phyloP scores from a whole-genome alignment of 2,329 filamentous ascomycete genomes.

The Colletotrichum ledebouriae region DNA sequence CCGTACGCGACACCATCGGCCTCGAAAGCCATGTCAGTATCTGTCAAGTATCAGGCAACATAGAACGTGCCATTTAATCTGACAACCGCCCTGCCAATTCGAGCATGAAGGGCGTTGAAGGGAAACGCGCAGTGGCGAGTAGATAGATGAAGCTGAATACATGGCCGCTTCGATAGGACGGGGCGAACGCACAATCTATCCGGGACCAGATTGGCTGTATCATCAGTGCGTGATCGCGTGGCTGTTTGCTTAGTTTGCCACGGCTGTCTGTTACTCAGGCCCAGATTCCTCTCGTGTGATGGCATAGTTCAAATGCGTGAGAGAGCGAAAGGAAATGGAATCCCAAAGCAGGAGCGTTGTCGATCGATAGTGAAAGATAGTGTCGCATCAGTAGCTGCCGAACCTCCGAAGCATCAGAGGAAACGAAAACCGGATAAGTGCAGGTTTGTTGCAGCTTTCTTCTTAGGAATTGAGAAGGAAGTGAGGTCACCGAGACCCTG shows the following conservation, averaged over 20 bases:
- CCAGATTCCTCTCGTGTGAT: background rate
- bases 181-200: background rate
- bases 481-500: constrained; percentile 25
- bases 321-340: background rate
- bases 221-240: background rate
- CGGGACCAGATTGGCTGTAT: background rate
- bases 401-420: background rate
- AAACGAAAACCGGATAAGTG: constrained; percentile 19
- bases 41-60: constrained; percentile 3
- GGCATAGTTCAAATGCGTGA: background rate
- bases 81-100: background rate
- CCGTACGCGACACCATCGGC: background rate
- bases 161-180: background rate
- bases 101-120: constrained; percentile 3
- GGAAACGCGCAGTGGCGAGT: background rate
- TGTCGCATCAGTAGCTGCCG: background rate
- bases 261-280: background rate
- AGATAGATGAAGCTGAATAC: background rate
- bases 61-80: background rate
- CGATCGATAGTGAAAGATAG: background rate
- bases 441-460: constrained; percentile 17
- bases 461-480: background rate
- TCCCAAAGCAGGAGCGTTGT: background rate
- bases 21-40: background rate
- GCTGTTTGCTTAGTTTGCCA: background rate